phyloP scores from a whole-genome alignment of 2,329 filamentous ascomycete genomes.

The Penicillium crustosum region DNA sequence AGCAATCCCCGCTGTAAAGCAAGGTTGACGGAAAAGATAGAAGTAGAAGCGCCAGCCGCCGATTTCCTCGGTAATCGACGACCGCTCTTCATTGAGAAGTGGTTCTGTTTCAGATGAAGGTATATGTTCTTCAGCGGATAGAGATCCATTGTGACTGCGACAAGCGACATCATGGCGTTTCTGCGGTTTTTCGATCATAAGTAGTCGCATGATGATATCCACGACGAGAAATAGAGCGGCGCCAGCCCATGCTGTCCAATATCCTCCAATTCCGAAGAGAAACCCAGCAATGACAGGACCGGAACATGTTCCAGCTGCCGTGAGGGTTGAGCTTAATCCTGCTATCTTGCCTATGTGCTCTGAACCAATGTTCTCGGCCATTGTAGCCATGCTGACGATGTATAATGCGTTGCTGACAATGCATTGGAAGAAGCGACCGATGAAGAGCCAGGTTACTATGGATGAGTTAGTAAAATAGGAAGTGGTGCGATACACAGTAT shows the following conservation, averaged over 20 bases:
- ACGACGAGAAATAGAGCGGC: constrained; percentile 25
- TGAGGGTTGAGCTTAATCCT: constrained; percentile 7
- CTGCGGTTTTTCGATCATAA: constrained; percentile 9
- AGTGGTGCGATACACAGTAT: not conserved
- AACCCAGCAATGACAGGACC: constrained; percentile 29
- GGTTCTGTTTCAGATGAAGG: not conserved
- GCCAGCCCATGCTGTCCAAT: constrained; percentile 29
- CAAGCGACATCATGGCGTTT: not conserved
- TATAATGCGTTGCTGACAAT: constrained; percentile 14
- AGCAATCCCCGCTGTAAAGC: constrained; percentile 10
- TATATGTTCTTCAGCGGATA: not conserved
- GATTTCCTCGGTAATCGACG: not conserved
- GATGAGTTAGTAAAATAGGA: not conserved
- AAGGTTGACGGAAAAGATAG: constrained; percentile 5
- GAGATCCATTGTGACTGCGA: not conserved
- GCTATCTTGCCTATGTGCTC: constrained; percentile 19
- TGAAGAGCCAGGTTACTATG: constrained; percentile 10
- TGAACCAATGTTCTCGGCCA: constrained; percentile 16
- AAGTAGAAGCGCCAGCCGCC: constrained; percentile 9
- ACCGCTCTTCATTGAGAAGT: not conserved
- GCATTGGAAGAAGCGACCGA: constrained; percentile 18
- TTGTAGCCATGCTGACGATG: constrained; percentile 16
- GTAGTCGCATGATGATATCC: constrained; percentile 30
- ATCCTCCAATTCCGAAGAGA: constrained; percentile 26
- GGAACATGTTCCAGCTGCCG: constrained; percentile 20